phyloP scores from a whole-genome alignment of 139 green algal species.

The Helicosporidium sp. region DNA sequence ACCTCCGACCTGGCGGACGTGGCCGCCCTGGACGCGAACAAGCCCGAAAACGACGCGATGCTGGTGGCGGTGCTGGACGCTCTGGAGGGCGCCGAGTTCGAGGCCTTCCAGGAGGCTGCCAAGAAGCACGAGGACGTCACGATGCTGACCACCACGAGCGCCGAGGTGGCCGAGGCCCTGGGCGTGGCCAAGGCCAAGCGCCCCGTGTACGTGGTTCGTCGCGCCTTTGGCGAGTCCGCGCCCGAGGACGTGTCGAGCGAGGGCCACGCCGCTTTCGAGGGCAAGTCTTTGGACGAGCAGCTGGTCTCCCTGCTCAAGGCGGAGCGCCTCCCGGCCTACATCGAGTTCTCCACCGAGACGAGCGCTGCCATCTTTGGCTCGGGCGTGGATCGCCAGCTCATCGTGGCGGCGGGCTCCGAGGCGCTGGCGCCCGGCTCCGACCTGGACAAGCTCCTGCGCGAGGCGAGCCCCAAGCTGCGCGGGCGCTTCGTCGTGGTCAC shows the following conservation, averaged over 20 bases:
- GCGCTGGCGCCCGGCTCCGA: constrained; percentile 2
- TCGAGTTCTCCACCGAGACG: constrained; percentile 50
- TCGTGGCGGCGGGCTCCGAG: constrained; percentile 22
- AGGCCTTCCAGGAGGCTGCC: too few relatives aligned
- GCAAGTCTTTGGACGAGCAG: constrained; percentile 11
- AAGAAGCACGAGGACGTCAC: constrained; percentile 35
- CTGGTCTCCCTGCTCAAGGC: constrained; percentile 30
- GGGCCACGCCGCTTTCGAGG: constrained; percentile 3
- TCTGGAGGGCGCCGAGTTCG: too few relatives aligned
- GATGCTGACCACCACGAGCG: constrained; percentile 41
- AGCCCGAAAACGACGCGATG: too few relatives aligned
- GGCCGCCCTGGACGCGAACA: too few relatives aligned
- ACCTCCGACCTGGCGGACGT: constrained; percentile 27
- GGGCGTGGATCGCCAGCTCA: constrained; percentile 41
- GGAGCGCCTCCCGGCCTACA: constrained; percentile 51
- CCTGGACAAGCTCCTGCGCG: constrained; percentile 4
- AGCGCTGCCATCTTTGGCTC: constrained; percentile 52
- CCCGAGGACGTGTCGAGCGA: constrained; percentile 13
- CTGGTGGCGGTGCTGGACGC: too few relatives aligned
- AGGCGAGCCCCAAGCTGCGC: constrained; percentile 1
- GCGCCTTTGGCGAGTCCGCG: constrained; percentile 36
- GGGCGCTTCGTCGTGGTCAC: constrained; percentile 26
- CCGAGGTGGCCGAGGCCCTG: constrained; percentile 31
- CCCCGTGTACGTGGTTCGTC: constrained; percentile 29
- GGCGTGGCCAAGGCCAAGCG: constrained; percentile 29